These are phyloP conservation scores for Penicillium sp. DNA, from an alignment of 2,329 filamentous ascomycete species.

Conservation along the genomic window DNA sequence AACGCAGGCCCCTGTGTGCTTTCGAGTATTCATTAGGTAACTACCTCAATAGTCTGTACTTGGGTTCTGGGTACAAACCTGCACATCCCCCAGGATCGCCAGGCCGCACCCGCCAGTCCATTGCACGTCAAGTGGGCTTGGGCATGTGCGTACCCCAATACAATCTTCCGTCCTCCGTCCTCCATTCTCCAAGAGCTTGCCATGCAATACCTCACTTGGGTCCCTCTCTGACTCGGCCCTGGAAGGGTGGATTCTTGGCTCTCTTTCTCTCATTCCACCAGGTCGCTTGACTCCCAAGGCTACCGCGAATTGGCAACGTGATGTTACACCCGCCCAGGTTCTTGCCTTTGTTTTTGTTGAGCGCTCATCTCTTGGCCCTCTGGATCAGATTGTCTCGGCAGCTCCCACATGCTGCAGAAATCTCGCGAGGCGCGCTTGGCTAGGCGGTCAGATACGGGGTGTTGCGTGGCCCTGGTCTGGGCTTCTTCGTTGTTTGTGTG, in stretches of 20 bases:
- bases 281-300: constrained; percentile 4
- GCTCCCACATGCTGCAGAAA: constrained; percentile 2
- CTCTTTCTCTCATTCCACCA: constrained; percentile 14
- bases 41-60: neutral
- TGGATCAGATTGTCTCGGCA: constrained; percentile 12
- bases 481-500: neutral
- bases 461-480: constrained; percentile 17
- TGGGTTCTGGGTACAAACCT: neutral
- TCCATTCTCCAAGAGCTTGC: no score
- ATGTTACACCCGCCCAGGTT: neutral
- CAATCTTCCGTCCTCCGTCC: neutral
- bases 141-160: neutral
- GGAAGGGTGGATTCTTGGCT: constrained; percentile 11
- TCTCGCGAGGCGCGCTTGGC: constrained; percentile 15
- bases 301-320: constrained; percentile 1
- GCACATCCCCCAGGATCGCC: constrained; percentile 2
- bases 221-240: neutral
- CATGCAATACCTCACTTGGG: no score
- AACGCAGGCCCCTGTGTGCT: neutral
- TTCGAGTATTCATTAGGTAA: constrained; percentile 4
- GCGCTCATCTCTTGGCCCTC: constrained; percentile 10
- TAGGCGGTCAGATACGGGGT: constrained; percentile 16
- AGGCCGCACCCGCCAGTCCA: neutral
- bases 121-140: no score
- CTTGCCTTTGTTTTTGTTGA: constrained; percentile 3